Evolutionary conservation across 2,329 filamentous ascomycete genomes (phyloP).

Genomic region (Cladophialophora bantiana): DNA sequence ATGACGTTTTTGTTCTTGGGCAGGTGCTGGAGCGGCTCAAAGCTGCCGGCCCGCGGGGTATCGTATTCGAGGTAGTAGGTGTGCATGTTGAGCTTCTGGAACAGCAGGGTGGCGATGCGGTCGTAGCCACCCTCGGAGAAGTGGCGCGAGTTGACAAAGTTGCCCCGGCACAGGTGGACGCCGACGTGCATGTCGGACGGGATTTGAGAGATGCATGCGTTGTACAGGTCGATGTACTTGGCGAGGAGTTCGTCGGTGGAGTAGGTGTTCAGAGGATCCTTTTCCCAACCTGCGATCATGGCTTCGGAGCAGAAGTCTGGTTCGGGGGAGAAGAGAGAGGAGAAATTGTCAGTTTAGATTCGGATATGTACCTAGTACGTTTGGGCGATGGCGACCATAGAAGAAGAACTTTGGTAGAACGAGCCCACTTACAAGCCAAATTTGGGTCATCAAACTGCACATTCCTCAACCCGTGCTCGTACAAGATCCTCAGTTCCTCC

Average conservation of each 20-base stretch:
- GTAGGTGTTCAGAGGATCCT: slow-evolving; percentile 68
- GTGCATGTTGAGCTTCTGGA: slow-evolving; percentile 63
- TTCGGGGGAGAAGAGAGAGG: not conserved
- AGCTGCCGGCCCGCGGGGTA: slow-evolving; percentile 65
- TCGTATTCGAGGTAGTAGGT: slow-evolving; percentile 72
- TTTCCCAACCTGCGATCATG: slow-evolving; percentile 70
- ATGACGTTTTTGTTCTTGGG: slow-evolving; percentile 66
- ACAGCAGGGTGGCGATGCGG: slow-evolving; percentile 67
- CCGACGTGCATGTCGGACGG: slow-evolving; percentile 73
- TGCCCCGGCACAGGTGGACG: slow-evolving; percentile 70
- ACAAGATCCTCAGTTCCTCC: slow-evolving; percentile 61
- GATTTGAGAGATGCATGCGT: slow-evolving; percentile 66
- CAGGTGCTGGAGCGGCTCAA: slow-evolving; percentile 64
- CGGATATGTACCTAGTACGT: not conserved
- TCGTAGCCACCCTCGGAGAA: slow-evolving; percentile 70
- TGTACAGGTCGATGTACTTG: slow-evolving; percentile 74
- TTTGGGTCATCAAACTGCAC: slow-evolving; percentile 68
- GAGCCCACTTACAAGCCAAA: slow-evolving; percentile 62
- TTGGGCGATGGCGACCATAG: not conserved
- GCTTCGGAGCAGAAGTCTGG: slow-evolving; percentile 71
- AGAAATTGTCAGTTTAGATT: not conserved
- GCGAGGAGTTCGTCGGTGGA: slow-evolving; percentile 72
- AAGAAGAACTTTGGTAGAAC: slow-evolving; percentile 41
- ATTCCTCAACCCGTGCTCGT: slow-evolving; percentile 64
- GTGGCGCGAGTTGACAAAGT: slow-evolving; percentile 67